These are phyloP conservation scores for Phytophthora fragariae DNA, from an alignment of 352 stramenopile species.

Conservation along the genomic window DNA sequence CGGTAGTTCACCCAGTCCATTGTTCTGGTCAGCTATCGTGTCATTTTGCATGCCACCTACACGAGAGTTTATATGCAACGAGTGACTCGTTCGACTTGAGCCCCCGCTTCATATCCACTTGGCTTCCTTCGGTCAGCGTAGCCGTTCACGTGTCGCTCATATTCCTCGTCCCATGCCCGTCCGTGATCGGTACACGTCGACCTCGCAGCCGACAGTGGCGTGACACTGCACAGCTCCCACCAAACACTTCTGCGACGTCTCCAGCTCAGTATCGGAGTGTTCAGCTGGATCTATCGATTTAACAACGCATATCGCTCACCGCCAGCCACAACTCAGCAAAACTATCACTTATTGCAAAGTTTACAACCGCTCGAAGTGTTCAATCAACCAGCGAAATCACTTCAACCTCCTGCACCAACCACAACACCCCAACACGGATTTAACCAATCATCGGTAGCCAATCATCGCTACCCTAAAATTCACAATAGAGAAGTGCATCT, in stretches of 20 bases:
- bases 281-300: too few species aligned
- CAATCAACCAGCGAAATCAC: neutral
- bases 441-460: neutral
- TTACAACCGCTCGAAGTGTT: conserved; percentile 37
- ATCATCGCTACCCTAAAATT: neutral
- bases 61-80: too few species aligned
- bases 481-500: neutral
- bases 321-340: neutral
- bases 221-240: neutral
- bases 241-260: too few species aligned
- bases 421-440: neutral
- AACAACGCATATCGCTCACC: too few species aligned
- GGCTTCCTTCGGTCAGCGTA: too few species aligned
- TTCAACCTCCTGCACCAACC: neutral
- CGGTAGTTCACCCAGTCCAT: neutral
- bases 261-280: too few species aligned
- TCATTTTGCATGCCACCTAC: too few species aligned
- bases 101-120: too few species aligned
- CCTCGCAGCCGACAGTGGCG: conserved; percentile 11
- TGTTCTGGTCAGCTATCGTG: neutral
- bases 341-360: too few species aligned
- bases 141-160: conserved; percentile 27
- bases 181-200: conserved; percentile 22
- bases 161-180: conserved; percentile 14
- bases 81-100: too few species aligned